Percentiles rank a stretch among this genome's conserved stretches.
phyloP scores from a whole-genome alignment of 2,329 filamentous ascomycete species.

The Endocalyx cinctus region DNA sequence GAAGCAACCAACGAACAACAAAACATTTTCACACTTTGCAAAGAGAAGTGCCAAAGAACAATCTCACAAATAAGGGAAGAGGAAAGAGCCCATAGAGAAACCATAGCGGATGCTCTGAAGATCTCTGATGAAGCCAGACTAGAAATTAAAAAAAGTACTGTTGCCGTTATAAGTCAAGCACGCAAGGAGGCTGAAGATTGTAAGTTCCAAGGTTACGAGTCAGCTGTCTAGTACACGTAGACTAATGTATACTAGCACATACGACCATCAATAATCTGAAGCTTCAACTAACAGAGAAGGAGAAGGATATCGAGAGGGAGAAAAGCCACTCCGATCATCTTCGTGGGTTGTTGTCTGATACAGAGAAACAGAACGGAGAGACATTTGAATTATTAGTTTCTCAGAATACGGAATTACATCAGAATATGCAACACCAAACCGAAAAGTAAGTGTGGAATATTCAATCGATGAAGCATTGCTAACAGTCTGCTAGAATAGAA shows the following conservation, averaged over 20 bases:
- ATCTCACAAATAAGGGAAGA: conserved; percentile 31
- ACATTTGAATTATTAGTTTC: conserved; percentile 12
- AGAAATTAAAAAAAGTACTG: conserved; percentile 13
- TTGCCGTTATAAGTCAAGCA: conserved; percentile 9
- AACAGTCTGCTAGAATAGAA: too few species aligned
- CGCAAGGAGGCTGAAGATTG: conserved; percentile 12
- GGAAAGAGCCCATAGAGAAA: conserved; percentile 26
- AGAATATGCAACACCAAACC: conserved; percentile 11
- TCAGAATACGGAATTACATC: conserved; percentile 16
- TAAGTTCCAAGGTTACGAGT: conserved; percentile 6
- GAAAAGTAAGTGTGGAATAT: too few species aligned
- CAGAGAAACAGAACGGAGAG: conserved; percentile 12
- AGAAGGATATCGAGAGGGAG: conserved; percentile 16
- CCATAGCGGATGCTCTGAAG: conserved; percentile 20
- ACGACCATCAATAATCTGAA: conserved; percentile 12
- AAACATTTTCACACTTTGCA: conserved; percentile 32
- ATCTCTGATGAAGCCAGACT: conserved; percentile 8
- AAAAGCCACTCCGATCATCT: conserved; percentile 13
- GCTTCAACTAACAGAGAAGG: conserved; percentile 14
- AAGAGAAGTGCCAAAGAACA: conserved; percentile 27
- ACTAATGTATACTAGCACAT: conserved; percentile 15
- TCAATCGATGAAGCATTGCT: too few species aligned
- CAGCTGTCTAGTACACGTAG: not conserved
- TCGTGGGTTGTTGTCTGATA: conserved; percentile 14
- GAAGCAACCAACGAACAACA: conserved; percentile 43